A percentile compares a stretch with the other conserved stretches of the same genome.
These are phyloP conservation scores for Mortierella sp. DNA, from an alignment of 371 early-diverging fungal species.

Conservation along the genomic window DNA sequence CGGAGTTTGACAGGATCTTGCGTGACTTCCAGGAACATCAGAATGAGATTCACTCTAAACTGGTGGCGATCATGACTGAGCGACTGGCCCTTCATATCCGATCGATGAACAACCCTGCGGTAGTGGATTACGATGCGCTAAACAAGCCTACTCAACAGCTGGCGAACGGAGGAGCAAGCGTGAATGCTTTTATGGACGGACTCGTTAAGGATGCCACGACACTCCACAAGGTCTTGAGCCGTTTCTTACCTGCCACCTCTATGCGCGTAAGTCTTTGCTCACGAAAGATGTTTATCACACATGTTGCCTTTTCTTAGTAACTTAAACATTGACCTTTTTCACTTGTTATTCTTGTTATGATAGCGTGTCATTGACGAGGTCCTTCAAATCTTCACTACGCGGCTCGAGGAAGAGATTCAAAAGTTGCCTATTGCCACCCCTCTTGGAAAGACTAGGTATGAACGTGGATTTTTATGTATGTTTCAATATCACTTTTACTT, in stretches of 20 bases:
- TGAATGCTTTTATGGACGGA: slow-evolving; percentile 80
- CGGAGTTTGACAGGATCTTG: slow-evolving; percentile 88
- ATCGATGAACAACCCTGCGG: slow-evolving; percentile 50
- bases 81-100: slow-evolving; percentile 81
- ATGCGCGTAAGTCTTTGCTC: slow-evolving; percentile 68
- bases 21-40: slow-evolving; percentile 92
- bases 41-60: slow-evolving; percentile 86
- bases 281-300: background rate
- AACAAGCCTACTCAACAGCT: slow-evolving; percentile 55
- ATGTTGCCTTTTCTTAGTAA: background rate
- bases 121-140: slow-evolving; percentile 49
- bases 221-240: slow-evolving; percentile 89
- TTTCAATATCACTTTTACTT: background rate
- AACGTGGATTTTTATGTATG: background rate
- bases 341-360: background rate
- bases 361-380: slow-evolving; percentile 81
- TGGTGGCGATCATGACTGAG: slow-evolving; percentile 95
- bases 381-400: slow-evolving; percentile 79
- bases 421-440: slow-evolving; percentile 76
- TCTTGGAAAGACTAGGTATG: slow-evolving; percentile 81
- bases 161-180: slow-evolving; percentile 59
- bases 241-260: slow-evolving; percentile 80
- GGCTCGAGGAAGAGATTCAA: slow-evolving; percentile 81
- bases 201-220: slow-evolving; percentile 93
- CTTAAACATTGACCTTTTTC: background rate